Evolutionary conservation across 148 eudicot species (phyloP).

Genomic region (Silene latifolia): DNA sequence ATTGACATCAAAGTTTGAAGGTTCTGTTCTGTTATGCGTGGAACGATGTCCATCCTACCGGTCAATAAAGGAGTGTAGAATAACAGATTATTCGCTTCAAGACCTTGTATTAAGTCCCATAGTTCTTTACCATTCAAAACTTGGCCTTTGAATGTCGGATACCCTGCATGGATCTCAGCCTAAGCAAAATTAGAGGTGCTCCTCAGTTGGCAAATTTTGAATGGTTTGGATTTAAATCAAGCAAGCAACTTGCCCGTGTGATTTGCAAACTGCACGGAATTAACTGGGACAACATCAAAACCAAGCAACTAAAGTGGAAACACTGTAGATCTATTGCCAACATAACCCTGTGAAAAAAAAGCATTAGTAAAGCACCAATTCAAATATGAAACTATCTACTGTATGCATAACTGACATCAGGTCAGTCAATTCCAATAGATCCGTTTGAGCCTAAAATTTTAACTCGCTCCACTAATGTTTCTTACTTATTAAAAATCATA

Average conservation of each 20-base stretch:
- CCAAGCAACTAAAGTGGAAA: constrained; percentile 94
- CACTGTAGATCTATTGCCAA: constrained; percentile 94
- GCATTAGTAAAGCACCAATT: neutral
- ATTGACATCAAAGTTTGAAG: neutral
- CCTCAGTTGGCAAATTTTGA: neutral
- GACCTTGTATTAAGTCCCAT: constrained; percentile 88
- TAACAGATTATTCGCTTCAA: constrained; percentile 72
- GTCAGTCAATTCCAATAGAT: too few relatives aligned
- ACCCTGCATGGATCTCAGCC: constrained; percentile 54
- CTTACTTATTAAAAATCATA: too few relatives aligned
- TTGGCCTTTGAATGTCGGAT: constrained; percentile 93
- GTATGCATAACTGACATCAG: too few relatives aligned
- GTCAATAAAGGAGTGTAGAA: constrained; percentile 95
- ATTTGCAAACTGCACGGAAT: constrained; percentile 97
- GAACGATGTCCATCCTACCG: constrained; percentile 37
- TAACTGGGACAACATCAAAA: constrained; percentile 90
- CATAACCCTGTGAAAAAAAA: constrained; percentile 61
- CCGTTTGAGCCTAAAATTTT: too few relatives aligned
- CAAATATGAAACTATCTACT: neutral
- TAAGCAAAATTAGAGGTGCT: constrained; percentile 16
- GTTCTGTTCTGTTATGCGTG: too few relatives aligned
- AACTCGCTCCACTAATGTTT: too few relatives aligned
- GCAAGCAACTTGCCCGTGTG: constrained; percentile 87
- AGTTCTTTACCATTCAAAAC: constrained; percentile 83
- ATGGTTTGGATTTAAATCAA: constrained; percentile 11